Evolutionary conservation across 2,329 filamentous ascomycete species (phyloP), one percentile per base, ranked within the genome.

Genomic region (Xylaria digitata): DNA sequence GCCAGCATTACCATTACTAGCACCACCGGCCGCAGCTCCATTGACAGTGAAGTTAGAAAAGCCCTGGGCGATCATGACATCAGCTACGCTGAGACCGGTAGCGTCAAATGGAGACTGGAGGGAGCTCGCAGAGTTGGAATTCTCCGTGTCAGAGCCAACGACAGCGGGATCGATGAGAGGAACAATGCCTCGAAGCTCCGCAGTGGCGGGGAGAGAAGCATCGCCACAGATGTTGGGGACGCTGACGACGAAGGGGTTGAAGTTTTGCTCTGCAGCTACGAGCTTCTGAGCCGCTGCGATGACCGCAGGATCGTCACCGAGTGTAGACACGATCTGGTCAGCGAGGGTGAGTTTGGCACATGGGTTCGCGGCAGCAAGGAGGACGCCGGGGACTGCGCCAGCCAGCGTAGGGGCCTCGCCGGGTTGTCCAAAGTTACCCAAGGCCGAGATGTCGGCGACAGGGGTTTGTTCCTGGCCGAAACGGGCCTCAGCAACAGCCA

Each of bases 221-320:
- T 92, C 88, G 43, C 82, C 84, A 79, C 90, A 92, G 75, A 92
- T 85, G 68, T 83, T 87, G 19, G 87, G 89, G 40, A 87, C 82
- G 73, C 80, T 81, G 68, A 86, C 84, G 63, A 79, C 85, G 71
- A 88, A 91, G 58, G 88, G 88, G 81, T 92, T 92, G 82, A 90
- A 90, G 84, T 92, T 92, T 79, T 90, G 89, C 82, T 91, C 89
- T 3, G 89, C 89, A 30, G 86, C 85, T 15, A 91, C 89, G 43
- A 91, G 83, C 17, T 84, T 85, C 65, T 84, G 84, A 19, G 90
- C 90, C 21, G 87, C 89, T 15, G 84, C 82, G 65, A 92, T 81
- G 70, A 89, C 88, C 67, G 84, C 80, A n/a, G 83, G 78, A 71
- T 87, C 86, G 52, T 80, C 84, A 60, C 89, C 90, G 40, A 91